Evolutionary conservation across 768 basidiomycete species (phyloP).

Genomic region (Russula sp.): DNA sequence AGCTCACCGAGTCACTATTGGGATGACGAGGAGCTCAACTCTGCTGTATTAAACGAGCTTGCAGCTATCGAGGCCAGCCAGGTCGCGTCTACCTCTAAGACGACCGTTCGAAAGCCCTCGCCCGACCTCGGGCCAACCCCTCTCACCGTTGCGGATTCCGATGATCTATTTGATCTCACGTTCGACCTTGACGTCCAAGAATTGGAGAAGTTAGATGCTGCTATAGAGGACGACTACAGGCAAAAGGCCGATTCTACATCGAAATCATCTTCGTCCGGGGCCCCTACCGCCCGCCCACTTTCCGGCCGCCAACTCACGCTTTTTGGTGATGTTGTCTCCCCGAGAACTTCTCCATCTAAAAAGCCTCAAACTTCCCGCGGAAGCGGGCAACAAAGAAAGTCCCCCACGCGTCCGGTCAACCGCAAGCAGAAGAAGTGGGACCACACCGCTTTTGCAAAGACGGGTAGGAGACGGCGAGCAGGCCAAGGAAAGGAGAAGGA

Average conservation of each 20-base stretch:
- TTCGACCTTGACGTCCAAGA: conserved; percentile 57
- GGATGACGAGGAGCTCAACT: conserved; percentile 55
- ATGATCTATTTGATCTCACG: conserved; percentile 38
- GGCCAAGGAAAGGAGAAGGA: conserved; percentile 53
- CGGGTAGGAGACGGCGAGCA: conserved; percentile 54
- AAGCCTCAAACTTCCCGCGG: conserved; percentile 4
- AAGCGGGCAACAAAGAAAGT: conserved; percentile 17
- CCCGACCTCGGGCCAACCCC: conserved; percentile 19
- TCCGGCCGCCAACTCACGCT: conserved; percentile 63
- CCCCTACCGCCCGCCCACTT: conserved; percentile 29
- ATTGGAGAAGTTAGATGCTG: conserved; percentile 51
- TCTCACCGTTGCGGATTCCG: conserved; percentile 42
- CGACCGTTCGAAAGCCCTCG: conserved; percentile 30
- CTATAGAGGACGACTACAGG: conserved; percentile 49
- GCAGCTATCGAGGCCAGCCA: conserved; percentile 70
- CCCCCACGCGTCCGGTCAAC: conserved; percentile 44
- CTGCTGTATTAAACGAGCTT: conserved; percentile 55
- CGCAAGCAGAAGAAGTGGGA: conserved; percentile 87
- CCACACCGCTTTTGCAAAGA: conserved; percentile 80
- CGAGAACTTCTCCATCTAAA: conserved; percentile 36
- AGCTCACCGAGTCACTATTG: conserved; percentile 72
- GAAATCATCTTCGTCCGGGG: conserved; percentile 35
- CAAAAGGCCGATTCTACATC: conserved; percentile 43
- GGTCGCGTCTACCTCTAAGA: conserved; percentile 31
- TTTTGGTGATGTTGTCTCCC: conserved; percentile 54